Evolutionary conservation across 345 rosid species (phyloP), one percentile per base, ranked within the genome.

Genomic region (Anacardium occidentale): DNA sequence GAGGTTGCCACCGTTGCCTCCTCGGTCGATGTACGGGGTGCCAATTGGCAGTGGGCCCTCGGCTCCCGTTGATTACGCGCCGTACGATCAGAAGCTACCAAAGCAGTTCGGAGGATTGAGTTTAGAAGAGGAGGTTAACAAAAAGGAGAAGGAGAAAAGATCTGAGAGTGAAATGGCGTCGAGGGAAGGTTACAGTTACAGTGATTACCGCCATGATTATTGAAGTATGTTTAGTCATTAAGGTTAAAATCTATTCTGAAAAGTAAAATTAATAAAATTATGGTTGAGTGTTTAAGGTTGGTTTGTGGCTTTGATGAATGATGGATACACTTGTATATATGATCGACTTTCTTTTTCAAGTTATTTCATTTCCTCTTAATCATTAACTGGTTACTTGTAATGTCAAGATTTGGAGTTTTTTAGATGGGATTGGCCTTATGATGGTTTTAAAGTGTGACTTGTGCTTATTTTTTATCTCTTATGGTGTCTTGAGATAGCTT

Each of bases 41-140:
- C 86, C 85, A 7, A 72, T 78, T 66, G 82, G 80, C 2, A 74
- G 81, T 72, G 85, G 82, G 1, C 89, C 89, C 5, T 85, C 89
- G 0, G 87, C 89, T 51, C 91, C 91, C 0, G 86, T 85, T 1
- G 91, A 87, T 78, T 82, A 78, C 77, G 77, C 89, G 32, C 80
- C 82, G 21, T 79, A 69, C 74, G 82, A 84, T 73, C 85, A 80
- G 69, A 81, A 79, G 69, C 76, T 79, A 68, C 79, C 66, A 68
- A 82, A 77, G 77, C 58, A 71, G 3, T 61, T 79, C 55, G 83
- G 79, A 10, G 86, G 83, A 10, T 52, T 87, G 74, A 85, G 54
- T 77, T 64, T 87, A 75, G 91, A 83, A 18, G 90, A 83, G 21
- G 85, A 75, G 64, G 77, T 77, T 70, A 71, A 8, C 42, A 64